phyloP scores from a whole-genome alignment of 225 moss, liverwort and hornwort species.

The Sphagnum tenellum region DNA sequence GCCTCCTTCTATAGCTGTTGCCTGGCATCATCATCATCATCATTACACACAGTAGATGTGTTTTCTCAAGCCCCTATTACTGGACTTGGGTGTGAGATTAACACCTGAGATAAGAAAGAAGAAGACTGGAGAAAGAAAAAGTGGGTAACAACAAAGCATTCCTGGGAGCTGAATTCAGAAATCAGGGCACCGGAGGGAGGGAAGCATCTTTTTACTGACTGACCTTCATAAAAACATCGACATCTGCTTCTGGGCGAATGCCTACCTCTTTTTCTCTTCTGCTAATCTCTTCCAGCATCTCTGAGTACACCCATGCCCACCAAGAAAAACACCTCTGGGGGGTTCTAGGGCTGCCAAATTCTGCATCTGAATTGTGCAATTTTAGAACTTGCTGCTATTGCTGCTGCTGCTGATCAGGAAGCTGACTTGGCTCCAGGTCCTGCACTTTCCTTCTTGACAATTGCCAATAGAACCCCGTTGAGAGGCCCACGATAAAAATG shows the following conservation, averaged over 20 bases:
- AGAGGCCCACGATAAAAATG: too few relatives aligned
- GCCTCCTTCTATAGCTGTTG: constrained; percentile 24
- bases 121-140: not conserved
- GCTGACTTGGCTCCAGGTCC: too few relatives aligned
- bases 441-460: too few relatives aligned
- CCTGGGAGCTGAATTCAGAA: not conserved
- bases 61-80: not conserved
- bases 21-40: constrained; percentile 10
- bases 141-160: not conserved
- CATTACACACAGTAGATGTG: not conserved
- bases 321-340: not conserved
- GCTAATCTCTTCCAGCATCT: constrained; percentile 37
- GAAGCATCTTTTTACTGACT: not conserved
- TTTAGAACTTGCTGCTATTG: too few relatives aligned
- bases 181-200: not conserved
- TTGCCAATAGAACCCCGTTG: too few relatives aligned
- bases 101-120: not conserved
- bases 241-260: constrained; percentile 30
- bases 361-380: too few relatives aligned
- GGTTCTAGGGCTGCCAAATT: too few relatives aligned
- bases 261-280: constrained; percentile 52
- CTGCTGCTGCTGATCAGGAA: too few relatives aligned
- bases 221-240: constrained; percentile 53
- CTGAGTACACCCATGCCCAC: constrained; percentile 8
- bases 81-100: not conserved